A percentile compares a stretch with the other conserved stretches of the same genome.
phyloP scores from a whole-genome alignment of 345 rosid species.

The Salix koriyanagi region DNA sequence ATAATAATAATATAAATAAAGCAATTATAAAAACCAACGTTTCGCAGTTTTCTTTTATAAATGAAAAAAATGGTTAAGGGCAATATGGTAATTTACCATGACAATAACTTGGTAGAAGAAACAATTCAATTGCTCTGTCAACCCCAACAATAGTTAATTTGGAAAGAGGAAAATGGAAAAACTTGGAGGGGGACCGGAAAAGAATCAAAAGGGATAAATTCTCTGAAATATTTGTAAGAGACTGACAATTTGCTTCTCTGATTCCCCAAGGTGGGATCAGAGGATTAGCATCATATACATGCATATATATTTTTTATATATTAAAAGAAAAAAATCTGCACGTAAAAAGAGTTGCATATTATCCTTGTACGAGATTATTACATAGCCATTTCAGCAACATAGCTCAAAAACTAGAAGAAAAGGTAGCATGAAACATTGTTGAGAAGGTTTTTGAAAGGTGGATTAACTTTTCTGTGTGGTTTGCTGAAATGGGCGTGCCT shows the following conservation, averaged over 20 bases:
- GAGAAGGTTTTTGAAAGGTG: neutral
- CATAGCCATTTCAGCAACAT: neutral
- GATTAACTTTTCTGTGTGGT: neutral
- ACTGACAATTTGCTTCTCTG: constrained; percentile 52
- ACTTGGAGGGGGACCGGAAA: neutral
- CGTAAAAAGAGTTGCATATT: neutral
- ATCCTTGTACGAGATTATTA: neutral
- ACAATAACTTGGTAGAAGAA: neutral
- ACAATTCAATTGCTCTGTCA: neutral
- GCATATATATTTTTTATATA: neutral
- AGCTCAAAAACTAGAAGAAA: neutral
- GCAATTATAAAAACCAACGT: neutral
- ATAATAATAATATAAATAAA: neutral
- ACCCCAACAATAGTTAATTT: constrained; percentile 5
- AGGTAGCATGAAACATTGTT: neutral
- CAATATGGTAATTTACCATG: neutral
- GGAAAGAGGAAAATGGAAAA: neutral
- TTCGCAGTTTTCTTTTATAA: neutral
- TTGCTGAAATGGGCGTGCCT: constrained; percentile 29
- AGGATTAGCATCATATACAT: constrained; percentile 33
- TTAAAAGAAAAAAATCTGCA: neutral
- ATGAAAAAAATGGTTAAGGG: neutral
- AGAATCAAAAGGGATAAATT: neutral
- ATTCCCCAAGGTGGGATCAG: constrained; percentile 62
- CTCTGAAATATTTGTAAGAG: neutral